Evolutionary conservation across 805 yeast species (phyloP), one percentile per base, ranked within the genome.

Genomic region (Lachancea mirantina): DNA sequence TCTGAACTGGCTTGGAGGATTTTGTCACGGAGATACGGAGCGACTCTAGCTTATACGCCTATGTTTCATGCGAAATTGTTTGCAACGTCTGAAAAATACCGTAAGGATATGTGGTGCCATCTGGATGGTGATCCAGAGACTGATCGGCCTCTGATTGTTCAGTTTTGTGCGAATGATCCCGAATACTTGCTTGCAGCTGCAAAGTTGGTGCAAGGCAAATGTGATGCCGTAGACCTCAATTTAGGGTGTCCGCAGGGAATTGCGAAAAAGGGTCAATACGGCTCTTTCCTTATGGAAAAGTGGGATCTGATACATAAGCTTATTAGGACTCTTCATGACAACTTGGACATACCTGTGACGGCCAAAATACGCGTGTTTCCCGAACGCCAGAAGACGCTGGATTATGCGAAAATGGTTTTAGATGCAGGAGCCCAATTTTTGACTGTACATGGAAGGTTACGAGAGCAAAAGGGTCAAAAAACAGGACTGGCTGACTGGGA

Each of bases 241-340:
- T 66, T 92, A 37, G 99, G 99, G 0, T 92, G 99, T 58, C 99
- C 99, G 0, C 99, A 92, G 58, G 96, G 96, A 1, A 92, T 92
- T 40, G 99, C 99, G 1, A 73, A 71, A 42, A 84, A 84, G 57
- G 99, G 99, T 0, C 80, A 84, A 42, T 92, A 92, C 55, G 99
- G 99, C 1, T 78, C 97, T 0, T 92, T 88, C 47, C 62, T 92
- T 34, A 89, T 88, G 96, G 99, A 92, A 36, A 96, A 92, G 50
- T 92, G 97, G 97, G 84, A 74, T 14, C 62, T 89, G 35, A 76
- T 92, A 10, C 68, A 75, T 48, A 70, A 65, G 32, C 65, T 92
- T 39, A 87, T 92, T 42, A 72, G 67, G 41, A 82, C 67, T 11
- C 64, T 89, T 32, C 95, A 87, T 57, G 71, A 68, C 0, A 76